These are phyloP conservation scores for thale cress (Arabidopsis thaliana) DNA, from an alignment of 345 rosid species.

Conservation along the genomic window DNA sequence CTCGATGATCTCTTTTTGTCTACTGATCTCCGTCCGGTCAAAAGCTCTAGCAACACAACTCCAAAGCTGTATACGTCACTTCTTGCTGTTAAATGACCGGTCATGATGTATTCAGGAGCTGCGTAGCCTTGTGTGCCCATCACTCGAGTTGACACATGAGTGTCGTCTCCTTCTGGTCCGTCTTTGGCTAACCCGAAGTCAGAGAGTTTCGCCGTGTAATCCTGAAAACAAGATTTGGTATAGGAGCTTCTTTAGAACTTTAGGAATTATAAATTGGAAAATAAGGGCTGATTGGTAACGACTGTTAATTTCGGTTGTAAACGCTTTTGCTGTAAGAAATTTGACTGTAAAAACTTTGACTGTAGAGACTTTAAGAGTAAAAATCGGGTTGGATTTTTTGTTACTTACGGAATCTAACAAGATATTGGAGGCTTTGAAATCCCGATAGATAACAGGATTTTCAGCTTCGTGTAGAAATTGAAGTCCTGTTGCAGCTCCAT, in stretches of 20 bases:
- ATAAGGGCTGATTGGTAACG: no score
- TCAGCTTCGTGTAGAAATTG: conserved; percentile 83
- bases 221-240: conserved; percentile 51
- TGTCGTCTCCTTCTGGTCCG: conserved; percentile 95
- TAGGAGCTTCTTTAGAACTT: background rate
- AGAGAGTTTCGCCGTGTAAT: conserved; percentile 77
- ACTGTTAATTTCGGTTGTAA: no score
- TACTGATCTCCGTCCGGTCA: conserved; percentile 65
- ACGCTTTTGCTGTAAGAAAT: no score
- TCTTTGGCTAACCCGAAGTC: conserved; percentile 94
- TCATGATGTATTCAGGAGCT: conserved; percentile 95
- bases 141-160: conserved; percentile 88
- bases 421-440: conserved; percentile 90
- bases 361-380: no score
- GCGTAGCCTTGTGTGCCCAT: conserved; percentile 98
- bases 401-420: conserved; percentile 72
- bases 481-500: conserved; percentile 95
- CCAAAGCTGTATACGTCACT: conserved; percentile 82
- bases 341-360: no score
- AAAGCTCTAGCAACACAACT: conserved; percentile 65
- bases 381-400: no score
- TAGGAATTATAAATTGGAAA: background rate
- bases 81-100: conserved; percentile 77
- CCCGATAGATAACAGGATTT: conserved; percentile 90
- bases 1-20: conserved; percentile 63